phyloP scores from a whole-genome alignment of 768 basidiomycete species.

The Grammothele lineata region DNA sequence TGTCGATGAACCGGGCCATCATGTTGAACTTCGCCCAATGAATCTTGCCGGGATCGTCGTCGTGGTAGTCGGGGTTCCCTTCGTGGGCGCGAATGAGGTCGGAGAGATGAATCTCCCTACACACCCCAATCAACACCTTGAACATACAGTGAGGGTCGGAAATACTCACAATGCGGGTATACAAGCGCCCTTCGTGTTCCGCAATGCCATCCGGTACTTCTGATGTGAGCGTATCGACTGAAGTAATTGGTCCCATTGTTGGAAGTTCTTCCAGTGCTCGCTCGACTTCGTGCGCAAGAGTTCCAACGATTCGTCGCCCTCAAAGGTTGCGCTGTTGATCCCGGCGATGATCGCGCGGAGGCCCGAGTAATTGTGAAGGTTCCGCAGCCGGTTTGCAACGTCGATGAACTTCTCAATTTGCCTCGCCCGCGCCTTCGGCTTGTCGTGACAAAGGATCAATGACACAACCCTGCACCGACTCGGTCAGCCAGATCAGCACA shows the following conservation, averaged over 20 bases:
- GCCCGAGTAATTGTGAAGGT: constrained; percentile 88
- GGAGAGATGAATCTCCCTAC: constrained; percentile 85
- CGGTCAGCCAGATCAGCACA: neutral
- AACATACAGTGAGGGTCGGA: constrained; percentile 11
- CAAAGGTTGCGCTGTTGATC: constrained; percentile 77
- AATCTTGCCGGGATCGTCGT: constrained; percentile 63
- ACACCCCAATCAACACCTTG: neutral
- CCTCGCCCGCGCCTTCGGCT: constrained; percentile 64
- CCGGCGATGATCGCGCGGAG: constrained; percentile 93
- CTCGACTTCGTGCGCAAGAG: constrained; percentile 60
- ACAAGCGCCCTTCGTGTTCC: constrained; percentile 79
- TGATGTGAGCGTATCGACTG: constrained; percentile 79
- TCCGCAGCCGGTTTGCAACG: constrained; percentile 75
- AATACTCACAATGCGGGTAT: constrained; percentile 72
- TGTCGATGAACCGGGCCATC: constrained; percentile 82
- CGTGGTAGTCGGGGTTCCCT: constrained; percentile 70
- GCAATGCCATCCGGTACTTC: constrained; percentile 86
- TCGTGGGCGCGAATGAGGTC: constrained; percentile 87
- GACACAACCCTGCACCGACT: constrained; percentile 73
- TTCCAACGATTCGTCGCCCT: constrained; percentile 75
- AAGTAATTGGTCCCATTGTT: constrained; percentile 82
- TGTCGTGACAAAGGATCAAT: constrained; percentile 84
- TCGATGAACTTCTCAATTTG: constrained; percentile 89
- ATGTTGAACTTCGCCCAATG: constrained; percentile 97
- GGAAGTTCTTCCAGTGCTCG: constrained; percentile 72